phyloP scores from a whole-genome alignment of 1,284 basidiomycete genomes.

The Microbotryum intermedium region DNA sequence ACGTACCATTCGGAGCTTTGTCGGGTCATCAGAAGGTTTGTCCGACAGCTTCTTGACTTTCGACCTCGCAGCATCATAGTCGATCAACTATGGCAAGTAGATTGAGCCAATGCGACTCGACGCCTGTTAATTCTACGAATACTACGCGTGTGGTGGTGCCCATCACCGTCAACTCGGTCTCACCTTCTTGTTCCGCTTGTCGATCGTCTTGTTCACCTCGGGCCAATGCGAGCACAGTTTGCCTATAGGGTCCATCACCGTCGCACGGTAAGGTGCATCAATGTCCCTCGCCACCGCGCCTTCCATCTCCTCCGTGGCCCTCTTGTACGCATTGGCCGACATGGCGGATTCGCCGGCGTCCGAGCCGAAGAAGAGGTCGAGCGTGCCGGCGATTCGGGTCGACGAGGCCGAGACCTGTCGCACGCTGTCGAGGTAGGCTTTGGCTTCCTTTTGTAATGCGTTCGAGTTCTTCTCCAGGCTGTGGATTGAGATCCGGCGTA shows the following conservation, averaged over 20 bases:
- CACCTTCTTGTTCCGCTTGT: slow-evolving; percentile 95
- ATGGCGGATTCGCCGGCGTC: slow-evolving; percentile 62
- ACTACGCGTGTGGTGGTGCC: too few species aligned
- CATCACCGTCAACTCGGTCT: slow-evolving; percentile 10
- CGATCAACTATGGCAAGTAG: slow-evolving; percentile 60
- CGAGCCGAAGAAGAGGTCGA: slow-evolving; percentile 78
- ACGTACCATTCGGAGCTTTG: slow-evolving; percentile 72
- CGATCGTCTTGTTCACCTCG: slow-evolving; percentile 83
- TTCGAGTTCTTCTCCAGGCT: slow-evolving; percentile 92
- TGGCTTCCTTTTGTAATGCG: slow-evolving; percentile 87
- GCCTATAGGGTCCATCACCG: slow-evolving; percentile 88
- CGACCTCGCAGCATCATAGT: slow-evolving; percentile 88
- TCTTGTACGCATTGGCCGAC: slow-evolving; percentile 92
- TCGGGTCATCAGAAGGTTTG: slow-evolving; percentile 88
- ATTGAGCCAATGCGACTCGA: neutral
- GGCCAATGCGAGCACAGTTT: slow-evolving; percentile 96
- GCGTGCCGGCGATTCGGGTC: slow-evolving; percentile 85
- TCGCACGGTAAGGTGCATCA: slow-evolving; percentile 85
- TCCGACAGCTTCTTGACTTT: slow-evolving; percentile 81
- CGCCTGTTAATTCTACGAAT: neutral
- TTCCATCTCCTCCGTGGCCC: slow-evolving; percentile 90
- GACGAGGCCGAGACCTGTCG: slow-evolving; percentile 71
- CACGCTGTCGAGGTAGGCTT: slow-evolving; percentile 91
- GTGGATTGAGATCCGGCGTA: neutral
- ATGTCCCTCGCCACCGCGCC: slow-evolving; percentile 31